Evolutionary conservation across 1,139 yeast genomes (phyloP).

Genomic region (Kazachstania sp.): DNA sequence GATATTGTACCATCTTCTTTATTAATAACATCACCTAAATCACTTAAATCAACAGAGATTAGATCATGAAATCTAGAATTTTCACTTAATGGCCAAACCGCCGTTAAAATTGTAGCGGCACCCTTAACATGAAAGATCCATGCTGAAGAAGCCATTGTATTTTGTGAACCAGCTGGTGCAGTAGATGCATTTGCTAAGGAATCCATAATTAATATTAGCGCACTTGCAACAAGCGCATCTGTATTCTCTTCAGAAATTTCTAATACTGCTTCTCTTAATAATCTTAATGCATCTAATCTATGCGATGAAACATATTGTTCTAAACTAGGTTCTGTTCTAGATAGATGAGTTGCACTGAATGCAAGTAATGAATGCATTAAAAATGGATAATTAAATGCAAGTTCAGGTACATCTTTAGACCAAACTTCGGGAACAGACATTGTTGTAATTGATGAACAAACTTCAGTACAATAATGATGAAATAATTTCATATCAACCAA

Average conservation of each 20-base stretch:
- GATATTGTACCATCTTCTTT: constrained; percentile 37
- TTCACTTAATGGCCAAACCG: constrained; percentile 92
- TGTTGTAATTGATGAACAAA: constrained; percentile 78
- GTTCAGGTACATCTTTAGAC: constrained; percentile 77
- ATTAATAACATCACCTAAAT: constrained; percentile 70
- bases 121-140: constrained; percentile 98
- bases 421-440: constrained; percentile 81
- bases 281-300: constrained; percentile 74
- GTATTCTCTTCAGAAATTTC: constrained; percentile 77
- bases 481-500: constrained; percentile 71
- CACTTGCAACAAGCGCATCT: constrained; percentile 88
- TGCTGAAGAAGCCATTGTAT: constrained; percentile 70
- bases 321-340: constrained; percentile 65
- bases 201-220: constrained; percentile 81
- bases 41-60: constrained; percentile 65
- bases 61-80: constrained; percentile 65
- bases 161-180: constrained; percentile 36
- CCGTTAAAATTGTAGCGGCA: constrained; percentile 88
- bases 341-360: constrained; percentile 83
- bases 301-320: constrained; percentile 81
- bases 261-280: constrained; percentile 76
- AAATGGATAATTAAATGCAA: constrained; percentile 83
- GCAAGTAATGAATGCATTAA: constrained; percentile 88
- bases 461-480: constrained; percentile 80
- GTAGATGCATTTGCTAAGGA: constrained; percentile 87